Percentiles rank a stretch among this genome's conserved stretches.
Evolutionary conservation across 2,329 filamentous ascomycete genomes (phyloP).

Genomic region (Aspergillus sp.): DNA sequence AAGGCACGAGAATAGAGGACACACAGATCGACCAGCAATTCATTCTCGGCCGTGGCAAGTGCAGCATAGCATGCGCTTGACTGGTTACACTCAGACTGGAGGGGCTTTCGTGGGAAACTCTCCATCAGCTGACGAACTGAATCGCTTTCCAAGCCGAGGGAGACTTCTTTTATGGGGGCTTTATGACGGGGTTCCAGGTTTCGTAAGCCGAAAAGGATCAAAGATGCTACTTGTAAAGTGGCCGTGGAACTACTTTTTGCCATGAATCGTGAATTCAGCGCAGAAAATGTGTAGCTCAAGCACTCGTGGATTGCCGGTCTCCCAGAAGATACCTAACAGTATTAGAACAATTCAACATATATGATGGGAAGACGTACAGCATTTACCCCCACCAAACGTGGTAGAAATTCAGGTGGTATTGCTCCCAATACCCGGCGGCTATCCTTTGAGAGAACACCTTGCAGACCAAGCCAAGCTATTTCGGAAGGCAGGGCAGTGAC

Average conservation of each 20-base stretch:
- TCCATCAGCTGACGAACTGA: conserved; percentile 11
- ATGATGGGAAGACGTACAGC: conserved; percentile 25
- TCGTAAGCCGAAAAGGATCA: conserved; percentile 18
- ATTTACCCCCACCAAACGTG: conserved; percentile 28
- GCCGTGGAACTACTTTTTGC: conserved; percentile 4
- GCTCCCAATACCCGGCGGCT: conserved; percentile 12
- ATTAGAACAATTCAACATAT: conserved; percentile 8
- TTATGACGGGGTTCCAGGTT: conserved; percentile 6
- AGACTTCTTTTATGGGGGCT: conserved; percentile 6
- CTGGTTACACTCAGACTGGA: conserved; percentile 12
- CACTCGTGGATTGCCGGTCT: conserved; percentile 14
- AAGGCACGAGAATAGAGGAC: conserved; percentile 16
- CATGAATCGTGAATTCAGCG: conserved; percentile 9
- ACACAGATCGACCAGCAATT: conserved; percentile 18
- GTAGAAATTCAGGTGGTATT: conserved; percentile 16
- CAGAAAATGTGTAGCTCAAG: conserved; percentile 16
- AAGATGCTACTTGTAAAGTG: conserved; percentile 15
- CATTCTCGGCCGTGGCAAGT: conserved; percentile 14
- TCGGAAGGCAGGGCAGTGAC: conserved; percentile 16
- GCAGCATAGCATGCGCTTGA: conserved; percentile 13
- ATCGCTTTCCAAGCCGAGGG: conserved; percentile 9
- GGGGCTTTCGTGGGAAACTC: conserved; percentile 14
- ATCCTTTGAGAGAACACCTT: conserved; percentile 19
- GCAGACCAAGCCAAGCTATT: conserved; percentile 17
- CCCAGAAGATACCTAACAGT: conserved; percentile 11